phyloP scores from a whole-genome alignment of 768 basidiomycete species.

The Butyriboletus loyo region DNA sequence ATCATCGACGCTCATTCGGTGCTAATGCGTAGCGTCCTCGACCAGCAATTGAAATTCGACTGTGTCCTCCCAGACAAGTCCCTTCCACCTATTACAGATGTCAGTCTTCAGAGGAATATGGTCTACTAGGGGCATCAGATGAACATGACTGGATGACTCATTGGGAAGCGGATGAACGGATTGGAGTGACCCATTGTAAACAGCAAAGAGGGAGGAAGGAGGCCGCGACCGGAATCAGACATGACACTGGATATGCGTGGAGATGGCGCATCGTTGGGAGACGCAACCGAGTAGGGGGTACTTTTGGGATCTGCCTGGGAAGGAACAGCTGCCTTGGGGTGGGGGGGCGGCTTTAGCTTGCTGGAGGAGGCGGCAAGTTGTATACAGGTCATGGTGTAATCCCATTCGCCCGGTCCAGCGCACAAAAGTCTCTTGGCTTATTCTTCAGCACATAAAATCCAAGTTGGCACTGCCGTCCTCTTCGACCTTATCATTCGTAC shows the following conservation, averaged over 20 bases:
- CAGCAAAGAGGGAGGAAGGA: conserved; percentile 60
- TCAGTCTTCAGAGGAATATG: too few relatives aligned
- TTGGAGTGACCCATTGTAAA: conserved; percentile 46
- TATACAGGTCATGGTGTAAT: too few relatives aligned
- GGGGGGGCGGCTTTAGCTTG: conserved; percentile 45
- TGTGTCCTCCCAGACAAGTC: too few relatives aligned
- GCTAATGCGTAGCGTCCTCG: too few relatives aligned
- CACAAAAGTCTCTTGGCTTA: too few relatives aligned
- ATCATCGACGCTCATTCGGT: too few relatives aligned
- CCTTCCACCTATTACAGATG: too few relatives aligned
- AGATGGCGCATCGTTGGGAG: conserved; percentile 28
- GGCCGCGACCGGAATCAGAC: conserved; percentile 43
- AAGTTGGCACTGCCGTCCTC: too few relatives aligned
- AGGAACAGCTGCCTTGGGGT: conserved; percentile 30
- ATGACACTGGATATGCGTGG: conserved; percentile 35
- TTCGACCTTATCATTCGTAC: conserved; percentile 33
- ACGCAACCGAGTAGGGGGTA: conserved; percentile 4
- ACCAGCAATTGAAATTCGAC: too few relatives aligned
- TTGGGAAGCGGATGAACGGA: conserved; percentile 62
- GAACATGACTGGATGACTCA: conserved; percentile 24
- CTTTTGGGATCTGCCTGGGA: conserved; percentile 7
- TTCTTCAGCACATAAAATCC: too few relatives aligned
- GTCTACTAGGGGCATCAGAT: too few relatives aligned
- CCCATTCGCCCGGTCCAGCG: too few relatives aligned
- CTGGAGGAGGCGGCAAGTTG: conserved; percentile 36